These are phyloP conservation scores for Roridomyces roridus DNA, from an alignment of 768 basidiomycete species.

Conservation along the genomic window DNA sequence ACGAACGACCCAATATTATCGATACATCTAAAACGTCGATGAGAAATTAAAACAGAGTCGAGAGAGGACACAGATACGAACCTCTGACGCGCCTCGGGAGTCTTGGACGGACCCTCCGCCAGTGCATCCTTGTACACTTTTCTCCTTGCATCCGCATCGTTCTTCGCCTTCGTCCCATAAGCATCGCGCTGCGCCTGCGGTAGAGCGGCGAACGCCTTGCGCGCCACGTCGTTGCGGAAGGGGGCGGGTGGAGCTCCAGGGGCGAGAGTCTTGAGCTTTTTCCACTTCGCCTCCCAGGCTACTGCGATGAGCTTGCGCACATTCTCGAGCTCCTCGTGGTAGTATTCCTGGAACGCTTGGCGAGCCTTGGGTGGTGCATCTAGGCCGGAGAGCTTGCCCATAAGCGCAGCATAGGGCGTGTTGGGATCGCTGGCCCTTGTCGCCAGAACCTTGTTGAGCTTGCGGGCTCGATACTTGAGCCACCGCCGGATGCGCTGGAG, in stretches of 20 bases:
- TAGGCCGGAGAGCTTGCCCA: neutral
- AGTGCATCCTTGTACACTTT: neutral
- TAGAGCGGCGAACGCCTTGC: neutral
- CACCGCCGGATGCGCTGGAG: conserved; percentile 4
- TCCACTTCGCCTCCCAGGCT: neutral
- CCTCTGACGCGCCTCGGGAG: neutral
- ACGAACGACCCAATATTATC: neutral
- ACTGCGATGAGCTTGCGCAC: neutral
- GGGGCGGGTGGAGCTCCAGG: neutral
- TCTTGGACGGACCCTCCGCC: conserved; percentile 2
- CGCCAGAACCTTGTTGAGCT: neutral
- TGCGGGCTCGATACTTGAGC: conserved; percentile 4
- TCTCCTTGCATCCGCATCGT: neutral
- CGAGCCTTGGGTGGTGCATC: neutral
- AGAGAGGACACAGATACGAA: neutral
- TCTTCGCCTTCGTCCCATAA: neutral
- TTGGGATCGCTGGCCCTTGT: neutral
- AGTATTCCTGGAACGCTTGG: conserved; percentile 10
- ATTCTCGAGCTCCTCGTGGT: neutral
- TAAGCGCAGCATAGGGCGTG: neutral
- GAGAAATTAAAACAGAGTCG: neutral
- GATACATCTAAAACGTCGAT: neutral
- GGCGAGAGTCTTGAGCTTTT: neutral
- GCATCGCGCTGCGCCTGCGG: neutral
- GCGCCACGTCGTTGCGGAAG: neutral